phyloP scores from a whole-genome alignment of 768 basidiomycete genomes.

The Russula griseocarnosa region DNA sequence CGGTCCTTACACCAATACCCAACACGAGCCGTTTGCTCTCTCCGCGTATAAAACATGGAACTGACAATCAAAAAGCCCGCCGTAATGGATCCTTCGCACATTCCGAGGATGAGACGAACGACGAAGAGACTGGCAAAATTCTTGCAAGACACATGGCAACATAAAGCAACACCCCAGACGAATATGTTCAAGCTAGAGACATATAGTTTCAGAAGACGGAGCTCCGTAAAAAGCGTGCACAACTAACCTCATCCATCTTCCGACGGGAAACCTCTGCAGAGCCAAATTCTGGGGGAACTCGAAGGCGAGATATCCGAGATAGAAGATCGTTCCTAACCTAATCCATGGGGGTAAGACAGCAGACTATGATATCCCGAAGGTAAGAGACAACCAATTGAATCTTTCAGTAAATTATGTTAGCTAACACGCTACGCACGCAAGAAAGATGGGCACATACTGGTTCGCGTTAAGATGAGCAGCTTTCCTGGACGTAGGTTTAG shows the following conservation, averaged over 20 bases:
- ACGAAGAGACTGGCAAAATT: conserved; percentile 62
- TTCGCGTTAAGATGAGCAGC: conserved; percentile 59
- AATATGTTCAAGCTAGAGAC: conserved; percentile 57
- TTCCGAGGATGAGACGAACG: conserved; percentile 61
- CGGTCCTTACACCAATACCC: conserved; percentile 71
- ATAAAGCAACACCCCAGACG: conserved; percentile 61
- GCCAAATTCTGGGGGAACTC: conserved; percentile 74
- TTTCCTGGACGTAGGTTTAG: conserved; percentile 39
- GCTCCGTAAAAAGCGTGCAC: not conserved
- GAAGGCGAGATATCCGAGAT: conserved; percentile 64
- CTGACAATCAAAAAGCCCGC: conserved; percentile 75
- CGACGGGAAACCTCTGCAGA: conserved; percentile 69
- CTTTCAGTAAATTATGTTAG: conserved; percentile 37
- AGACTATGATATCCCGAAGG: not conserved
- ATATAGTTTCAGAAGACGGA: not conserved
- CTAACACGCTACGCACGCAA: not conserved
- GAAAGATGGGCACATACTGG: conserved; percentile 43
- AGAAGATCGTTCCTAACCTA: conserved; percentile 75
- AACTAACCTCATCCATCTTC: conserved; percentile 72
- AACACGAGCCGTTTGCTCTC: conserved; percentile 64
- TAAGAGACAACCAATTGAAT: conserved; percentile 54
- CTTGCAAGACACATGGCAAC: conserved; percentile 64
- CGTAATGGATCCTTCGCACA: conserved; percentile 69
- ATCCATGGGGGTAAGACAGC: not conserved
- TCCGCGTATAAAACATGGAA: conserved; percentile 74